phyloP scores from a whole-genome alignment of 2,329 filamentous ascomycete species.

The Fusarium sp. region DNA sequence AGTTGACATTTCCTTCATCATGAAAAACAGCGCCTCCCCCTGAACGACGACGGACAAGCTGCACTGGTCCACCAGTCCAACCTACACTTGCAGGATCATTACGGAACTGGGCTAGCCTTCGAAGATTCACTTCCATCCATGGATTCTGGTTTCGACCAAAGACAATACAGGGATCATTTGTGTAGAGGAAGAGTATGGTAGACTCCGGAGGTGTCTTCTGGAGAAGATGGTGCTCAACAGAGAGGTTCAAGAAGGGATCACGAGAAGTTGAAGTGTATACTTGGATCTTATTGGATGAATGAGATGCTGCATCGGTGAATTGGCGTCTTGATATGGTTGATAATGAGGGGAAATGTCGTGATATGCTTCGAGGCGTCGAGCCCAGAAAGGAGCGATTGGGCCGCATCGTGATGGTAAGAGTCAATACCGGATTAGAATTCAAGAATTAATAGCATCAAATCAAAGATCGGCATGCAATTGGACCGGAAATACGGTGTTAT shows the following conservation, averaged over 20 bases:
- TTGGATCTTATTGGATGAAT: constrained; percentile 65
- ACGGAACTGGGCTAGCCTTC: constrained; percentile 59
- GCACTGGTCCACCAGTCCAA: constrained; percentile 50
- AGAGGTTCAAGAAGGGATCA: constrained; percentile 90
- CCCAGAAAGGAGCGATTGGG: constrained; percentile 16
- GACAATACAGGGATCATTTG: constrained; percentile 87
- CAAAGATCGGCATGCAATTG: background rate
- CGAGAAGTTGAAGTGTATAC: constrained; percentile 77
- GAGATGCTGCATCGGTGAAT: constrained; percentile 55
- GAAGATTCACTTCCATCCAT: constrained; percentile 89
- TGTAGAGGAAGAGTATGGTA: constrained; percentile 86
- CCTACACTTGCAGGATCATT: constrained; percentile 37
- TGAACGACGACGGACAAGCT: constrained; percentile 83
- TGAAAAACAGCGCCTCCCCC: constrained; percentile 96
- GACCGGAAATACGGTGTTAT: background rate
- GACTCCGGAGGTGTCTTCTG: constrained; percentile 78
- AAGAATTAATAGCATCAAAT: background rate
- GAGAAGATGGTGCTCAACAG: constrained; percentile 91
- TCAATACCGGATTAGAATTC: constrained; percentile 4
- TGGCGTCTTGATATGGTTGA: constrained; percentile 38
- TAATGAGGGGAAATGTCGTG: constrained; percentile 15
- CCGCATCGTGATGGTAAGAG: constrained; percentile 17
- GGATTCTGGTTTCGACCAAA: constrained; percentile 98
- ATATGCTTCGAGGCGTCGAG: constrained; percentile 12
- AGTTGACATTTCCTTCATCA: constrained; percentile 93